Conservation (phyloP, 495 filamentous ascomycete genomes). For the Penicillium desertorum region DNA sequence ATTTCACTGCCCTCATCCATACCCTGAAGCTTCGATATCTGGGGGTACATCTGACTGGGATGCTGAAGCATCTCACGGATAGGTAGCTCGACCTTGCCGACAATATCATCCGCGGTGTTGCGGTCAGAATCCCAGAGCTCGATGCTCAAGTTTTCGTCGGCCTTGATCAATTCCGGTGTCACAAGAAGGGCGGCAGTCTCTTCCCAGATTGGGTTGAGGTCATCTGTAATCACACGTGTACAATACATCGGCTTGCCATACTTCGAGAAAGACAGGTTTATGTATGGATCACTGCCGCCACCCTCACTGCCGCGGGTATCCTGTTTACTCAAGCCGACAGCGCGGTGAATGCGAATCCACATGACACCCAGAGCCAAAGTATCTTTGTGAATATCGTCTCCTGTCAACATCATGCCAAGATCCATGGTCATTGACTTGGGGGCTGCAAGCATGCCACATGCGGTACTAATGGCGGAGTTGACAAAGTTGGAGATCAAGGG, state of each 20-base stretch:
- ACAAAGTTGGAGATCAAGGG: slow-evolving; percentile 95
- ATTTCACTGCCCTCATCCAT: slow-evolving; percentile 80
- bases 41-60: slow-evolving; percentile 85
- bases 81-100: slow-evolving; percentile 88
- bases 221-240: slow-evolving; percentile 90
- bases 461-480: slow-evolving; percentile 89
- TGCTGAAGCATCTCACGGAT: slow-evolving; percentile 95
- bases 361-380: slow-evolving; percentile 79
- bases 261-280: slow-evolving; percentile 73
- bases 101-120: slow-evolving; percentile 85
- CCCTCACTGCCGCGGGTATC: slow-evolving; percentile 78
- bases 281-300: slow-evolving; percentile 93
- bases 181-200: slow-evolving; percentile 86
- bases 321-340: slow-evolving; percentile 85
- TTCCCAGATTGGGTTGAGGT: slow-evolving; percentile 91
- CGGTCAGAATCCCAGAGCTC: slow-evolving; percentile 95
- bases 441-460: slow-evolving; percentile 86
- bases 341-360: slow-evolving; percentile 88
- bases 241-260: slow-evolving; percentile 98
- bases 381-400: slow-evolving; percentile 88
- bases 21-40: slow-evolving; percentile 80
- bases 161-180: slow-evolving; percentile 85
- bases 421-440: slow-evolving; percentile 96
- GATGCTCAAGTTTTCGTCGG: slow-evolving; percentile 85
- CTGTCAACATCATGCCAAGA: slow-evolving; percentile 82